These are phyloP conservation scores for Entomortierella beljakovae DNA, from an alignment of 192 early-diverging fungal species.

Conservation along the genomic window DNA sequence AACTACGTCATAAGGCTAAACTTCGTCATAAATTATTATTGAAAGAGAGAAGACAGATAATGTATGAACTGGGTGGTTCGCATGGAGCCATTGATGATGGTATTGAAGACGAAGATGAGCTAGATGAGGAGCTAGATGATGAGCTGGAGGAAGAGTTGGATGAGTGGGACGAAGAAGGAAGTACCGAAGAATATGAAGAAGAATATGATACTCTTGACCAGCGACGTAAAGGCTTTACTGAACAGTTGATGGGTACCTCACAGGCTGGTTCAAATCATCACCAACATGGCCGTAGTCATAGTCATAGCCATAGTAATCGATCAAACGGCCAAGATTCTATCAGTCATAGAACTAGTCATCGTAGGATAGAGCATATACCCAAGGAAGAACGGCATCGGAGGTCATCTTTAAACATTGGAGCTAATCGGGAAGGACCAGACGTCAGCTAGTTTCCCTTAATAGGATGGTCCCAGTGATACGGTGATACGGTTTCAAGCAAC, in stretches of 20 bases:
- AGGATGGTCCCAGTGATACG: too few species aligned
- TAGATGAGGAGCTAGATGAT: conserved; percentile 5
- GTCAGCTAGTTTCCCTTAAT: too few species aligned
- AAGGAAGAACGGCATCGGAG: too few species aligned
- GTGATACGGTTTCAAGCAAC: too few species aligned
- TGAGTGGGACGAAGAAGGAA: conserved; percentile 2
- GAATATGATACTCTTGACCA: background rate
- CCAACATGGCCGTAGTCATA: too few species aligned
- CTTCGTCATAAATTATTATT: background rate
- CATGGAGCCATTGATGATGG: conserved; percentile 24
- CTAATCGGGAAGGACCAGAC: too few species aligned
- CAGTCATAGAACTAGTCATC: too few species aligned
- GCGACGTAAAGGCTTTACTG: background rate
- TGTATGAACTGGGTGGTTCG: conserved; percentile 3
- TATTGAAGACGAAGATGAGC: conserved; percentile 20
- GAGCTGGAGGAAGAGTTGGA: conserved; percentile 11
- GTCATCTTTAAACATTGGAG: too few species aligned
- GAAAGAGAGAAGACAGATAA: background rate
- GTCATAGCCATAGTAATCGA: background rate
- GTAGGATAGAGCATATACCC: too few species aligned
- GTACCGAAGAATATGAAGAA: background rate
- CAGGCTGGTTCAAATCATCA: background rate
- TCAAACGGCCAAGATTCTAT: too few species aligned
- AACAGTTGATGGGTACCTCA: background rate
- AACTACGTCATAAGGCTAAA: background rate